Base-by-base conservation (phyloP, 1,284 basidiomycete genomes). In the Vanrija sp. region DNA sequence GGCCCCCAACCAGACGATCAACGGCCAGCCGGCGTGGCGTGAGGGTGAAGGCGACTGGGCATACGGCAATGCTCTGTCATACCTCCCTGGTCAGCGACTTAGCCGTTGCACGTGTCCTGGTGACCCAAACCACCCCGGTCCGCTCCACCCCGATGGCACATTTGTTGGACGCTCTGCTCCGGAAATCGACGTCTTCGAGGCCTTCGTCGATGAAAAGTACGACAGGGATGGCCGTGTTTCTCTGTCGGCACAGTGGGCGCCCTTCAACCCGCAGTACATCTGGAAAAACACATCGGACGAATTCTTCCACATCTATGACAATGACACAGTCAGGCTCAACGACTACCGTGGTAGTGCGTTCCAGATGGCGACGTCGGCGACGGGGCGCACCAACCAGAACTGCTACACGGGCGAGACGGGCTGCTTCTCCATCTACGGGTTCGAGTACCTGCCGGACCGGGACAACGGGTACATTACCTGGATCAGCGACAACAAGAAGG, bases 171-270 rank as follows among this genome's bases (percentile, higher is more conserved):
- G 91, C 29, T 81, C 85, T 0, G 88, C 90, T 0, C 91, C 91
- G 6, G 91, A 94, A 76, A 91, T 95, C 54, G 88, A 91, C 75
- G 78, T 90, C 40, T 81, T 91, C 56, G 88, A 91, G 72, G 88
- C 87, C 6, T 81, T 85, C 63, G 62, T 75, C 57, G 45, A 70
- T 66, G 4, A 45, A 21, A 34, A 34, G 34, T 6, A 21, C n/a
- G 1, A 8, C 18, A 18, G 21, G 5, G 23, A 39, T 2, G 51
- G 45, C 25, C n/a, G 46, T 42, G 76, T 75, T 6, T 76, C 74
- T 1, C 69, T 72, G 52, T 73, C 71, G 0, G 69, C 61, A 1
- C 74, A 75, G 61, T 75, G 71, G 71, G 75, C 74, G 6, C 74
- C 74, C 1, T 76, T 70, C 63, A 73, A 75, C 51, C 70, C 72